These are phyloP conservation scores for Erodium trifolium DNA, from an alignment of 441 rosid species.

Conservation along the genomic window DNA sequence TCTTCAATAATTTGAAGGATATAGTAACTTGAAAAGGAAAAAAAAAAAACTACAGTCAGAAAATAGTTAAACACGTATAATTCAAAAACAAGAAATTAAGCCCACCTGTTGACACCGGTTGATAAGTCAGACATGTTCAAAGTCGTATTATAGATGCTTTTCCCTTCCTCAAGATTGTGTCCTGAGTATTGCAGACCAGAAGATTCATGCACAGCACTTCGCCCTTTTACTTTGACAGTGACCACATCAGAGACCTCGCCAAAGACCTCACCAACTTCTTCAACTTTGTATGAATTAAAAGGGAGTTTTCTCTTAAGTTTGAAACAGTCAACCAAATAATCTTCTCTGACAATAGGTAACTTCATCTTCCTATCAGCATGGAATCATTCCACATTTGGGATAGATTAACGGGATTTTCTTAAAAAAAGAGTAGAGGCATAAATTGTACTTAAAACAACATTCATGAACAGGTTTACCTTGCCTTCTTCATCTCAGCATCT, in stretches of 20 bases:
- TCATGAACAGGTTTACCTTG: constrained; percentile 49
- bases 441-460: no score
- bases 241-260: constrained; percentile 54
- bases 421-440: not conserved
- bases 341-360: constrained; percentile 73
- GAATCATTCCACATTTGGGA: constrained; percentile 17
- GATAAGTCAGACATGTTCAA: constrained; percentile 92
- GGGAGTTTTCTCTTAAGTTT: constrained; percentile 73
- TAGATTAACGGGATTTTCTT: not conserved
- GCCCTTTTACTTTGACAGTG: constrained; percentile 91
- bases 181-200: constrained; percentile 85
- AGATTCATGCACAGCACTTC: constrained; percentile 88
- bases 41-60: constrained; percentile 14
- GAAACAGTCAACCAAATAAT: constrained; percentile 71
- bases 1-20: constrained; percentile 90
- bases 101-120: constrained; percentile 78
- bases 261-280: constrained; percentile 22
- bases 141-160: constrained; percentile 81
- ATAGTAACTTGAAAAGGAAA: constrained; percentile 53
- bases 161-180: constrained; percentile 88
- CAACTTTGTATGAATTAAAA: constrained; percentile 60
- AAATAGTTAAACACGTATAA: not conserved
- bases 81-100: constrained; percentile 4
- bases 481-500: constrained; percentile 61
- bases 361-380: constrained; percentile 67